Base-by-base conservation (phyloP, 2,329 filamentous ascomycete genomes). In the Ceratocystis lukuohia region DNA sequence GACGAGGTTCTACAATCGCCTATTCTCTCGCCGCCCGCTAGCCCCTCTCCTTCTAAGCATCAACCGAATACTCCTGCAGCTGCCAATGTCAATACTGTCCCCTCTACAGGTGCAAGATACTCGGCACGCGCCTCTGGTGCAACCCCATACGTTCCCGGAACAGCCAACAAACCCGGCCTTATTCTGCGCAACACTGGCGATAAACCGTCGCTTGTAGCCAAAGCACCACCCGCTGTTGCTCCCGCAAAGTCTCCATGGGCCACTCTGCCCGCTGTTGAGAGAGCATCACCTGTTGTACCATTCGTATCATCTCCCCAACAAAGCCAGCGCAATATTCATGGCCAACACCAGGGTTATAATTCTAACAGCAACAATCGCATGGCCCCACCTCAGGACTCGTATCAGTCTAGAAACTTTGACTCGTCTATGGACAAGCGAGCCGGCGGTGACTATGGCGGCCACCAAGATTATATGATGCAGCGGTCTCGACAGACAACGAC, bases 191-290 rank as follows among this genome's bases (percentile, higher is more conserved):
- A 75, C 12, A 75, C 83, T 4, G 78, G 83, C 25, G 88, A 90
- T 65, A 91, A 88, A 73, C 86, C 87, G 41, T 87, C 86, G 0
- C 76, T 91, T 3, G 86, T 91, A 53, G 82, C 88, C 7, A 92
- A 91, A 72, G 86, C 87, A 17, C 83, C 86, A 1, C 80, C 80
- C 1, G 80, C 83, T 3, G 83, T 87, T 7, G 81, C 85, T 0
- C 88, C 91, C 0, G 82, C 86, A 30, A 96, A 96, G 73, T 96
- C 92, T 3, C 93, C 93, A 3, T 97, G 93, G 93, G 93, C 93
- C 28, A 74, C 87, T 44, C 77, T 97, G 33, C 93, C 93, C 15
- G 90, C 91, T 0, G 83, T 96, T 5, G 91, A 96, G 10, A 93
- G 87, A 73, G 83, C 88, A 0, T 85, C 91, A 1, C 91, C 89